Conservation (phyloP, 148 eudicot genomes). For the Spergularia marina region DNA sequence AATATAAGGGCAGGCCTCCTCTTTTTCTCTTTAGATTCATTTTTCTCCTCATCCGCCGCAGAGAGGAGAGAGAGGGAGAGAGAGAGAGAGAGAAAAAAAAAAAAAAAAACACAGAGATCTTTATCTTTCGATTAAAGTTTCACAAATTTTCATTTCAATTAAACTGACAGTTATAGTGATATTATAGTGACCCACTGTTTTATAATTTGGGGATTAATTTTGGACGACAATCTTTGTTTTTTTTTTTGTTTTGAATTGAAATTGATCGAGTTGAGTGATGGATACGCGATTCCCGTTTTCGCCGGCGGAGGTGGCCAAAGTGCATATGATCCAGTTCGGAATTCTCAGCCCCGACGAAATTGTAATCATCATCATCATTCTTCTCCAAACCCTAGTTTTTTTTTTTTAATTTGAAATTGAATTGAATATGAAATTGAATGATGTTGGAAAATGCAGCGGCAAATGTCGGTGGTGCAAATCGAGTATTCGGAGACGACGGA, state of each 20-base stretch:
- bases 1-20: conserved; percentile 1
- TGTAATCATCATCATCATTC: conserved; percentile 39
- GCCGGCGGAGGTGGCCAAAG: conserved; percentile 95
- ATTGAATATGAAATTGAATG: background rate
- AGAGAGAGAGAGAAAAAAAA: no score
- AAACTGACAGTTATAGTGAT: no score
- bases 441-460: conserved; percentile 55
- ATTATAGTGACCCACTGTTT: no score
- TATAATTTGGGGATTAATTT: no score
- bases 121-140: background rate
- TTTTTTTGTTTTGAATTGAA: background rate
- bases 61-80: conserved; percentile 6
- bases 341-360: conserved; percentile 96
- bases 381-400: conserved; percentile 19
- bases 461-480: conserved; percentile 98
- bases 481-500: conserved; percentile 95
- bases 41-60: conserved; percentile 15
- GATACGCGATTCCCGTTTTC: conserved; percentile 84
- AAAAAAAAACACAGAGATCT: background rate
- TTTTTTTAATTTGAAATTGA: background rate
- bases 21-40: background rate
- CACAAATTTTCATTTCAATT: no score
- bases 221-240: no score
- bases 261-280: conserved; percentile 29
- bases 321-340: conserved; percentile 90